Evolutionary conservation across 495 filamentous ascomycete species (phyloP), one percentile per base, ranked within the genome.

Genomic region (Sordaria brevicollis): DNA sequence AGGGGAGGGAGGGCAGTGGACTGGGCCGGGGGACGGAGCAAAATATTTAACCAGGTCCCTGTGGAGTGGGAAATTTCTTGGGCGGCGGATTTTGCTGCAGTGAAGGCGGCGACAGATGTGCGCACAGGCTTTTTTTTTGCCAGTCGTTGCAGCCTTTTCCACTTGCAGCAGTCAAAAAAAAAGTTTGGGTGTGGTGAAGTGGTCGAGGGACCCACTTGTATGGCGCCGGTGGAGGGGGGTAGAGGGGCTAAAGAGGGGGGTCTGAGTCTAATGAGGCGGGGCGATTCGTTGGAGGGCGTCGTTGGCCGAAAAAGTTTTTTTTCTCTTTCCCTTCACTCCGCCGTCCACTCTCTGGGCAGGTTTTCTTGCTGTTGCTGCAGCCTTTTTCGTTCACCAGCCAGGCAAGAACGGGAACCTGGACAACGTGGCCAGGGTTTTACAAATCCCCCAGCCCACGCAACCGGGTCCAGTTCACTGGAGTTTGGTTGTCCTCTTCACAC

Each of bases 221-320:
- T 31, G 49, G 70, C 67, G 36, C 65, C 70, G 68, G 69, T 74
- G 72, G 75, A 73, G 75, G 75, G 75, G 49, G 21, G 43, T 57
- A 57, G 43, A 57, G 43, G 19, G 11, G 21, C 43, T 57, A 29
- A 54, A 13, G 43, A 57, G 3, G 21, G 43, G 49, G 49, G 49
- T 31, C 49, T 62, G 25, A 9, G 25, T 33, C 49, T 33, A 17
- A 13, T n/a, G 49, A 31, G 49, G 25, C 49, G 25, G 49, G 25
- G 49, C 19, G 25, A 49, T 13, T n/a, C n/a, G n/a, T n/a, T 57
- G 5, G 75, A 38, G 72, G 68, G 71, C 68, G 71, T 69, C 41
- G 67, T n/a, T 62, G 49, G 49, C 71, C 71, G 72, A 75, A 78
- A 78, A 73, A 67, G 38, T 73, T 74, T 77, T 76, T 75, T 76